Percentiles rank a stretch among this genome's conserved stretches.
These are phyloP conservation scores for Solanum hybrid DNA, from an alignment of 305 asterid genomes.

Conservation along the genomic window DNA sequence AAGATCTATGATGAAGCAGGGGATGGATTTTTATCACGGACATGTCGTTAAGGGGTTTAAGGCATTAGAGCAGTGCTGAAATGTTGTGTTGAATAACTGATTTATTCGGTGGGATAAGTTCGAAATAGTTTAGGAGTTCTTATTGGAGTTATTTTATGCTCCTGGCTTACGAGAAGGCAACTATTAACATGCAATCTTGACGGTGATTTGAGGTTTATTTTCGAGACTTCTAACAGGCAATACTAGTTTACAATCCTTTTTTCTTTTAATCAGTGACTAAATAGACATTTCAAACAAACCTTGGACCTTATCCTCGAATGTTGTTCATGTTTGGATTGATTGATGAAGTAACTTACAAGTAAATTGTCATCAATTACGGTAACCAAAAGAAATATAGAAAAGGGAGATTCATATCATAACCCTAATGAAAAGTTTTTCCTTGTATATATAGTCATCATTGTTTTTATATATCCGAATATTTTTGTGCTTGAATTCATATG, in stretches of 20 bases:
- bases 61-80: background rate
- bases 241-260: background rate
- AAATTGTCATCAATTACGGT: background rate
- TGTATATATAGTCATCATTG: background rate
- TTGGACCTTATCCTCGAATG: background rate
- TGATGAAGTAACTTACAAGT: background rate
- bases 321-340: background rate
- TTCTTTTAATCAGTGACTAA: background rate
- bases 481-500: background rate
- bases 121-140: background rate
- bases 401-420: background rate
- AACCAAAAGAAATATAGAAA: background rate
- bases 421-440: background rate
- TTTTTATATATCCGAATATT: background rate
- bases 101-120: background rate
- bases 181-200: too few species aligned
- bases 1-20: background rate
- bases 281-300: background rate
- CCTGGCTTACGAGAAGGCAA: background rate
- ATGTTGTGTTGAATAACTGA: background rate
- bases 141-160: background rate
- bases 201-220: too few species aligned
- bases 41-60: background rate
- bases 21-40: background rate
- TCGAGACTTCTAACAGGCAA: background rate